A percentile compares a stretch with the other conserved stretches of the same genome.
These are phyloP conservation scores for Podospora tetraspora DNA, from an alignment of 495 filamentous ascomycete species.

Conservation along the genomic window DNA sequence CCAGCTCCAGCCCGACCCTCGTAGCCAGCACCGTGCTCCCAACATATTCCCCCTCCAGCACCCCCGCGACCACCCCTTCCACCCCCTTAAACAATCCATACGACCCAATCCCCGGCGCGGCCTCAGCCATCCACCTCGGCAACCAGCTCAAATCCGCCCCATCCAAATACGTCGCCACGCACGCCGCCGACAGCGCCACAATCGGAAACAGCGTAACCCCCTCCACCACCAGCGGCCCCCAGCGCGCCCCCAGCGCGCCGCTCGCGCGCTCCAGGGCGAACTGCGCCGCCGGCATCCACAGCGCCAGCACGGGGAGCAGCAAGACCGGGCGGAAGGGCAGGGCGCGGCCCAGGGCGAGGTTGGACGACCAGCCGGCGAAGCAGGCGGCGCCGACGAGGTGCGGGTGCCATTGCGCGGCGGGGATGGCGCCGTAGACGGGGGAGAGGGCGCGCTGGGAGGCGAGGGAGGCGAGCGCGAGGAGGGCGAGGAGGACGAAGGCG, in stretches of 20 bases:
- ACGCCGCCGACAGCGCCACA: constrained; percentile 59
- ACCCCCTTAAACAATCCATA: constrained; percentile 58
- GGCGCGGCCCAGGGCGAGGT: constrained; percentile 42
- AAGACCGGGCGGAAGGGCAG: constrained; percentile 55
- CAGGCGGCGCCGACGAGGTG: constrained; percentile 58
- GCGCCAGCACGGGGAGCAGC: constrained; percentile 69
- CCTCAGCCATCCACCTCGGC: constrained; percentile 52
- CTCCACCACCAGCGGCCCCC: constrained; percentile 73
- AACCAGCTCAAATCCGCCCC: constrained; percentile 50
- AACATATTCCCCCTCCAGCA: constrained; percentile 48
- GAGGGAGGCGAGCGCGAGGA: constrained; percentile 68
- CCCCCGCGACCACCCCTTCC: constrained; percentile 46
- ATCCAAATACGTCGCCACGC: constrained; percentile 59
- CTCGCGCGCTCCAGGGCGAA: constrained; percentile 62
- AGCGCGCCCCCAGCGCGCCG: constrained; percentile 54
- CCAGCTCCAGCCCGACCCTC: constrained; percentile 63
- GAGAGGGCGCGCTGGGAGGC: constrained; percentile 70
- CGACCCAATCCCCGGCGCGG: constrained; percentile 55
- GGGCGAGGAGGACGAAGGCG: constrained; percentile 47
- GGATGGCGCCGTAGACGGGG: constrained; percentile 80
- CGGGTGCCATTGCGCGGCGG: constrained; percentile 64
- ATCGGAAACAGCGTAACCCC: constrained; percentile 65
- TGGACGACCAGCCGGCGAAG: constrained; percentile 57
- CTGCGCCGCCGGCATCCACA: constrained; percentile 68
- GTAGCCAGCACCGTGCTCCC: constrained; percentile 60